Percentiles rank a stretch among this genome's conserved stretches.
These are phyloP conservation scores for Hymenoscyphus infarciens DNA, from an alignment of 2,329 filamentous ascomycete genomes.

Conservation along the genomic window DNA sequence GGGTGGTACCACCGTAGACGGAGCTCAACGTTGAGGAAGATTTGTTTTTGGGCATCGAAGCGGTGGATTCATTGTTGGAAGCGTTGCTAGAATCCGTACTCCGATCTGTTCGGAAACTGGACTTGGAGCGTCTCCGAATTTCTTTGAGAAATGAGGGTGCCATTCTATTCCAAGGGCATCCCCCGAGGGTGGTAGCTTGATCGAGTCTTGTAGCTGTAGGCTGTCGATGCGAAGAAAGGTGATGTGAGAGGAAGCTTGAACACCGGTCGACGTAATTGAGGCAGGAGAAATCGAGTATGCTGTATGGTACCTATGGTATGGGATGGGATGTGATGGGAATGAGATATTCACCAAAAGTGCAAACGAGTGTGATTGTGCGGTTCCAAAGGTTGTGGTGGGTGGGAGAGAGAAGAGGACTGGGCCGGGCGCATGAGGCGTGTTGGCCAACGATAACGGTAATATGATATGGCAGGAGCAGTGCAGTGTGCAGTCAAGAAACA, in stretches of 20 bases:
- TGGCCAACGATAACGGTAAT: background rate
- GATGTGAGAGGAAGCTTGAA: background rate
- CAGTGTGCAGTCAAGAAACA: too few species aligned
- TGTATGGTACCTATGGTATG: background rate
- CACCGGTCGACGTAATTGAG: background rate
- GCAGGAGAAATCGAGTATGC: background rate
- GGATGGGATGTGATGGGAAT: too few species aligned
- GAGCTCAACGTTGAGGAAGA: constrained; percentile 61
- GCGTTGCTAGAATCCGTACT: constrained; percentile 59
- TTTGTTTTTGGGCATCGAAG: constrained; percentile 45
- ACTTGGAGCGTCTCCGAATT: constrained; percentile 71
- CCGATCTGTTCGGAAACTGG: constrained; percentile 65
- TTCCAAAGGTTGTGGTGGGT: background rate
- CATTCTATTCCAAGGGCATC: constrained; percentile 39
- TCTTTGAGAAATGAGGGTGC: constrained; percentile 68
- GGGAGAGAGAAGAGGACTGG: background rate
- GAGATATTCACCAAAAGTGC: constrained; percentile 1
- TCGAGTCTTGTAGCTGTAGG: background rate
- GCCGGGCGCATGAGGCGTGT: background rate
- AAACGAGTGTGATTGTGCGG: background rate
- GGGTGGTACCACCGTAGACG: constrained; percentile 57
- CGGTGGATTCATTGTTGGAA: constrained; percentile 45
- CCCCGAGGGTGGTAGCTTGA: background rate
- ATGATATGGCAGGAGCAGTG: too few species aligned
- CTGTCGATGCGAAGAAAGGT: too few species aligned